Evolutionary conservation across 352 stramenopile genomes (phyloP).

Genomic region (Phytophthora foliorum): DNA sequence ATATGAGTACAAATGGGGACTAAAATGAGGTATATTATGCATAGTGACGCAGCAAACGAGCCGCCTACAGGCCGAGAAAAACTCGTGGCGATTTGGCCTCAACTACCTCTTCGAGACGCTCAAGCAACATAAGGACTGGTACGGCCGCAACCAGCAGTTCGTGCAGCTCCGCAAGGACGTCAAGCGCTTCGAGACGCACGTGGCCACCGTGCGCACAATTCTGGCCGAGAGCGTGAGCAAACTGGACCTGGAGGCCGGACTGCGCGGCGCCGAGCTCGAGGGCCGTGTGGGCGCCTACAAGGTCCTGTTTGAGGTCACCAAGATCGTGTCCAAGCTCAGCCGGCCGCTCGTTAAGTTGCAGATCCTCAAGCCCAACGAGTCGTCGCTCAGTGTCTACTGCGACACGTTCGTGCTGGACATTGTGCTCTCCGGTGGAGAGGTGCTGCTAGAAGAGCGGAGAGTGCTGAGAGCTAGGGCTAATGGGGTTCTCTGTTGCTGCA

Average conservation of each 20-base stretch:
- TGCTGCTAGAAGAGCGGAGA: too few relatives aligned
- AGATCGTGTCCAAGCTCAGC: conserved; percentile 88
- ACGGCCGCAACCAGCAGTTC: conserved; percentile 90
- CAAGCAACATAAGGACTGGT: conserved; percentile 92
- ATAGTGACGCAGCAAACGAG: conserved; percentile 81
- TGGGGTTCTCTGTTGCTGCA: conserved; percentile 24
- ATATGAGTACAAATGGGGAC: background rate
- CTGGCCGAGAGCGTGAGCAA: conserved; percentile 88
- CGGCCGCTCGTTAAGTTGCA: conserved; percentile 88
- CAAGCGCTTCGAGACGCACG: conserved; percentile 82
- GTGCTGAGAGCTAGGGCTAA: too few relatives aligned
- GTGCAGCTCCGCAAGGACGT: conserved; percentile 88
- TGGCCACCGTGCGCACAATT: conserved; percentile 72
- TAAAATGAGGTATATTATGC: too few relatives aligned
- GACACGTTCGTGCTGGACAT: conserved; percentile 92
- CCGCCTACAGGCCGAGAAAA: conserved; percentile 84
- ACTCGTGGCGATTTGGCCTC: conserved; percentile 89
- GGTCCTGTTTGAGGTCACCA: conserved; percentile 92
- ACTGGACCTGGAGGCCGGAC: conserved; percentile 81
- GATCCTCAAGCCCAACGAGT: conserved; percentile 89
- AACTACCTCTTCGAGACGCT: conserved; percentile 93
- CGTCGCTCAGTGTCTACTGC: conserved; percentile 88
- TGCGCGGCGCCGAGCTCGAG: conserved; percentile 87
- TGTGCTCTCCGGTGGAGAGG: conserved; percentile 71
- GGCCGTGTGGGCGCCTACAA: conserved; percentile 89